Conservation (phyloP, 352 stramenopile genomes). For the Phytophthora sp. region DNA sequence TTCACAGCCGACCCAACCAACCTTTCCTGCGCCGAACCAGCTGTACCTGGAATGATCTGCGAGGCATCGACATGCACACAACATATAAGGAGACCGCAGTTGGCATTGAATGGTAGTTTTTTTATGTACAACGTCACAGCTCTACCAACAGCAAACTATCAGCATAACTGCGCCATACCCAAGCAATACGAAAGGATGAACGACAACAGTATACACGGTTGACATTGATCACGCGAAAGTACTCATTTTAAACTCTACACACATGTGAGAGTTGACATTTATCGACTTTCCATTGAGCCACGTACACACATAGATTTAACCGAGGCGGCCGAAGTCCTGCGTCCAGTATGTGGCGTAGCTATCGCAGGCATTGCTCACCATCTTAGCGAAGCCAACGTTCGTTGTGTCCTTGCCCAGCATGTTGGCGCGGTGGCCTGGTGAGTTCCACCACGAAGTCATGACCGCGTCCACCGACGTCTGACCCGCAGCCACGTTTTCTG, state of each 20-base stretch:
- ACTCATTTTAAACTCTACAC: no score
- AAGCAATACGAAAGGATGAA: not conserved
- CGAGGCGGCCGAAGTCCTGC: slow-evolving; percentile 38
- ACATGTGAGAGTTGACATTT: no score
- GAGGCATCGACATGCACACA: no score
- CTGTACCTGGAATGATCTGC: no score
- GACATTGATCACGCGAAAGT: not conserved
- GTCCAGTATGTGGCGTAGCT: slow-evolving; percentile 46
- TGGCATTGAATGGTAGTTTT: no score
- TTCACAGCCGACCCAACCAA: no score
- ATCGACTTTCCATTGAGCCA: slow-evolving; percentile 14
- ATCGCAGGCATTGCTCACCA: slow-evolving; percentile 33
- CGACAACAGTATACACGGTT: not conserved
- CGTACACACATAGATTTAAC: no score
- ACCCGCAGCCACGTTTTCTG: slow-evolving; percentile 60
- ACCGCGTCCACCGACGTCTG: slow-evolving; percentile 46
- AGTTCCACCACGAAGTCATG: slow-evolving; percentile 65
- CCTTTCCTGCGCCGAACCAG: no score
- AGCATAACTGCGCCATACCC: no score
- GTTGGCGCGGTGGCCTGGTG: slow-evolving; percentile 52
- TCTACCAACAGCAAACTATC: slow-evolving; percentile 1
- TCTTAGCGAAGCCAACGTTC: slow-evolving; percentile 45
- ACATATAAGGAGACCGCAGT: no score
- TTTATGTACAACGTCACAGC: no score
- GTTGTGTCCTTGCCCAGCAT: slow-evolving; percentile 37